Conservation (phyloP, 768 basidiomycete genomes). For the Hypholoma sublateritium region DNA sequence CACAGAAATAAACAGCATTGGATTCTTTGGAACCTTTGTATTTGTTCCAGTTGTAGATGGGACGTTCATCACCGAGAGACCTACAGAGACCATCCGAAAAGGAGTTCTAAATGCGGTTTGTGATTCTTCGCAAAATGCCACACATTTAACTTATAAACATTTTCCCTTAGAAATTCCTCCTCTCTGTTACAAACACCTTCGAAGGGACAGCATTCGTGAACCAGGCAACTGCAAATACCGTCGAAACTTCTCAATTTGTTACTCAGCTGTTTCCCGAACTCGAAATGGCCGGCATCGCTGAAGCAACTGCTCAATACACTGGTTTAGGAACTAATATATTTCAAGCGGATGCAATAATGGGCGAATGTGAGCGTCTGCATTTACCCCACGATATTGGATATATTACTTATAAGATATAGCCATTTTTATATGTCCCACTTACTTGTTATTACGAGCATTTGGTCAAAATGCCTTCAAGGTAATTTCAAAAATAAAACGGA, state of each 20-base stretch:
- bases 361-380: slow-evolving; percentile 32
- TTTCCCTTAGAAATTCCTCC: slow-evolving; percentile 26
- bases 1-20: slow-evolving; percentile 24
- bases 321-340: slow-evolving; percentile 31
- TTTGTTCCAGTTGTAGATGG: slow-evolving; percentile 51
- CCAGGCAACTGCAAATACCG: slow-evolving; percentile 23
- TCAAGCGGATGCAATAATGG: slow-evolving; percentile 38
- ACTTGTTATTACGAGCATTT: slow-evolving; percentile 37
- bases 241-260: slow-evolving; percentile 32
- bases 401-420: slow-evolving; percentile 21
- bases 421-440: slow-evolving; percentile 48
- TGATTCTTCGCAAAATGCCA: neutral
- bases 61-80: slow-evolving; percentile 41
- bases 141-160: neutral
- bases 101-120: slow-evolving; percentile 20
- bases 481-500: neutral
- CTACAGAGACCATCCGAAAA: slow-evolving; percentile 31
- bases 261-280: slow-evolving; percentile 40
- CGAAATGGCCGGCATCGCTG: slow-evolving; percentile 22
- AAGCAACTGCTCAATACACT: slow-evolving; percentile 31
- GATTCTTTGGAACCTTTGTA: slow-evolving; percentile 38
- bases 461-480: slow-evolving; percentile 33
- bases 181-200: slow-evolving; percentile 39
- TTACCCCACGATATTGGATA: neutral
- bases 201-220: slow-evolving; percentile 41